Conservation (phyloP, 140 eudicot species). For the Bidens hawaiensis region DNA sequence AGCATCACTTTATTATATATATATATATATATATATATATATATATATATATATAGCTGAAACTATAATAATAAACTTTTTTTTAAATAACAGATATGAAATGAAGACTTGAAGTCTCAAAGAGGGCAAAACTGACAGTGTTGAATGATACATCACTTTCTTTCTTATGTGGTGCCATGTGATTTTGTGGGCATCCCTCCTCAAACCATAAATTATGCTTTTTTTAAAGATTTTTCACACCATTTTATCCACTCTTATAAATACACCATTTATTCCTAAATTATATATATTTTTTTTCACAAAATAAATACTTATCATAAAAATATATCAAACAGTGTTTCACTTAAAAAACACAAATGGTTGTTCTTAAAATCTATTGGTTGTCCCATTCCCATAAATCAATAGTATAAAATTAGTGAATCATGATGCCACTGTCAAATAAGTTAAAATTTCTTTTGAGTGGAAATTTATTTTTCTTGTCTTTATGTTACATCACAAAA, state of each 20-base stretch:
- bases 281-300: slow-evolving; percentile 5
- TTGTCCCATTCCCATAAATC: not conserved
- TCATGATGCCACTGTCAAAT: not conserved
- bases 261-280: slow-evolving; percentile 11
- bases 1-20: too few relatives aligned
- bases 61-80: too few relatives aligned
- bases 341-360: not conserved
- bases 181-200: slow-evolving; percentile 36
- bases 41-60: too few relatives aligned
- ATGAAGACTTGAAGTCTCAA: not conserved
- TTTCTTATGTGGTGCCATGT: slow-evolving; percentile 32
- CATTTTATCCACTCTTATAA: slow-evolving; percentile 10
- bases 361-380: not conserved
- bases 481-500: slow-evolving; percentile 33
- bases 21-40: too few relatives aligned
- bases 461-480: slow-evolving; percentile 16
- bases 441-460: not conserved
- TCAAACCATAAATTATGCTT: slow-evolving; percentile 21
- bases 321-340: not conserved
- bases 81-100: too few relatives aligned
- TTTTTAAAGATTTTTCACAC: not conserved
- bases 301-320: not conserved
- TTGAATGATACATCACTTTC: slow-evolving; percentile 39
- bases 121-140: slow-evolving; percentile 21
- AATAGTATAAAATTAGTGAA: not conserved